Conservation (phyloP, 2,329 filamentous ascomycete genomes). For the Mycosphaerella arachidis region DNA sequence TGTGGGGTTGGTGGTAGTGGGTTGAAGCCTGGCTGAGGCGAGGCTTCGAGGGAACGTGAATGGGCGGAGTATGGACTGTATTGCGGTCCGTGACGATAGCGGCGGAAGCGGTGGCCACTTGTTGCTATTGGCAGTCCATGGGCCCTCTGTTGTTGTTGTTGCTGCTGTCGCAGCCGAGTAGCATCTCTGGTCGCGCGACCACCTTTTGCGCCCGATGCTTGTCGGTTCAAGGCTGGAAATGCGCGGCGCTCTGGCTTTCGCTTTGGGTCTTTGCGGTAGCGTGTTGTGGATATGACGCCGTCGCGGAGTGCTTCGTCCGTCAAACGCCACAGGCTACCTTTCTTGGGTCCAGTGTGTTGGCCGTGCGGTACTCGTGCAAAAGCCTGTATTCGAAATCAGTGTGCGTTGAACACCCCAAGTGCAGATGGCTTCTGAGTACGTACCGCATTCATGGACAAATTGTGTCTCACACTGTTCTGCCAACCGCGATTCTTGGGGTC, state of each 20-base stretch:
- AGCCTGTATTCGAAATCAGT: conserved; percentile 39
- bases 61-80: conserved; percentile 13
- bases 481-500: conserved; percentile 61
- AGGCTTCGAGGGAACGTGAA: conserved; percentile 3
- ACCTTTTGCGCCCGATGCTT: conserved; percentile 44
- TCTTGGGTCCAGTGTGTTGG: conserved; percentile 51
- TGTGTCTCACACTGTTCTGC: conserved; percentile 95
- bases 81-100: conserved; percentile 4
- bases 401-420: not conserved
- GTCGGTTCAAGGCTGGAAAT: conserved; percentile 36
- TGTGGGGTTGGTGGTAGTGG: conserved; percentile 3
- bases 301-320: conserved; percentile 62
- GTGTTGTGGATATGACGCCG: conserved; percentile 80
- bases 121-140: not conserved
- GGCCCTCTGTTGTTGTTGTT: conserved; percentile 13
- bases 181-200: conserved; percentile 39
- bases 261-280: conserved; percentile 47
- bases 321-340: conserved; percentile 72
- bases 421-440: conserved; percentile 32
- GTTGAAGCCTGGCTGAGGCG: not conserved
- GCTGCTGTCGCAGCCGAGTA: conserved; percentile 22
- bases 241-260: conserved; percentile 29
- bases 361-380: conserved; percentile 50
- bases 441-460: conserved; percentile 93
- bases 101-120: conserved; percentile 6